phyloP scores from a whole-genome alignment of 2,329 filamentous ascomycete genomes.

The Apiospora arundinis region DNA sequence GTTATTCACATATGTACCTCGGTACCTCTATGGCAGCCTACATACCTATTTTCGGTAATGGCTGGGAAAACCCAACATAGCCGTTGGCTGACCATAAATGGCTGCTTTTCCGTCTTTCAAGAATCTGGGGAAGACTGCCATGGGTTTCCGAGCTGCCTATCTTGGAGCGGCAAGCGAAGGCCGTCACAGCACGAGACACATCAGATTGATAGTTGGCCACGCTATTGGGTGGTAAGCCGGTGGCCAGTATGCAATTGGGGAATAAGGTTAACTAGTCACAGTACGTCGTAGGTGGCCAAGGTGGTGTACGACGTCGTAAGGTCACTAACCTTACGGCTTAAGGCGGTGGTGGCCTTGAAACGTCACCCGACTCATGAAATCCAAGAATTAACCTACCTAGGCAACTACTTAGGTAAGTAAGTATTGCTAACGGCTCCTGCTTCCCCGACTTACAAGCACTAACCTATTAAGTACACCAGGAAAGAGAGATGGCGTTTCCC shows the following conservation, averaged over 20 bases:
- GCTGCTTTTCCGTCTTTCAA: neutral
- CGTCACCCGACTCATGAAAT: neutral
- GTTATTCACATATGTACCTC: neutral
- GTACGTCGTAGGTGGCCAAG: no score
- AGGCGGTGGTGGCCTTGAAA: neutral
- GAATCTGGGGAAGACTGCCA: neutral
- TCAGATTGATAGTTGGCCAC: neutral
- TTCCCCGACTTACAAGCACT: conserved; percentile 8
- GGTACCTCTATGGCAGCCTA: neutral
- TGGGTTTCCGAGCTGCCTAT: neutral
- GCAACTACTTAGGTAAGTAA: no score
- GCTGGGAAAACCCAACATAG: neutral
- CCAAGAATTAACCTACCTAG: no score
- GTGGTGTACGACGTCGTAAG: no score
- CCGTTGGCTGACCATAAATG: neutral
- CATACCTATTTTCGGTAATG: neutral
- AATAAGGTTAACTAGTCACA: conserved; percentile 2
- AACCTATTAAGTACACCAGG: no score
- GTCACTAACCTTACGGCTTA: no score
- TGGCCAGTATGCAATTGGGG: neutral
- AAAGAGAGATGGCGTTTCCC: neutral
- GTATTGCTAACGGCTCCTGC: neutral
- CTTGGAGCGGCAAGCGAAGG: neutral
- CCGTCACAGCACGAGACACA: neutral
- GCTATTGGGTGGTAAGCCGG: neutral